These are phyloP conservation scores for Candida glaebosa DNA, from an alignment of 805 yeast genomes.

Conservation along the genomic window DNA sequence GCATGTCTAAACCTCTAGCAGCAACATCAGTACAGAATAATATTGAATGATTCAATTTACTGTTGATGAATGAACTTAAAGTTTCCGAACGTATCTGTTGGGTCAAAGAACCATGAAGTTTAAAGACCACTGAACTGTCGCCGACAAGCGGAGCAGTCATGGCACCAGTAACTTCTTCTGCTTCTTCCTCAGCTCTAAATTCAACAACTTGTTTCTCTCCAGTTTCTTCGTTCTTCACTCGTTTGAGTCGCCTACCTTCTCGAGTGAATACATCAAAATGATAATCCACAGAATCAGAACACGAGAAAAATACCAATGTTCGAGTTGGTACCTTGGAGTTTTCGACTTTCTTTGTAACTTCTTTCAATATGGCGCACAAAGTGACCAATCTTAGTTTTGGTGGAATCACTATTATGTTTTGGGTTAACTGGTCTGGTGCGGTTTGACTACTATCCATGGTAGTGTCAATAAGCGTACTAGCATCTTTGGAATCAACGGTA, in stretches of 20 bases:
- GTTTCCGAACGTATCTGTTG: constrained; percentile 84
- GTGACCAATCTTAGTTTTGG: constrained; percentile 88
- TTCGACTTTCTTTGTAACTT: constrained; percentile 21
- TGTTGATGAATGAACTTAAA: constrained; percentile 54
- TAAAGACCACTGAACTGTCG: constrained; percentile 44
- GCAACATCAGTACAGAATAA: constrained; percentile 97
- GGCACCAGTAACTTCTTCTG: constrained; percentile 29
- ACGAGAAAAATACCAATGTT: constrained; percentile 83
- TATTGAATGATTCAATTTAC: constrained; percentile 51
- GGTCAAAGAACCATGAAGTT: constrained; percentile 86
- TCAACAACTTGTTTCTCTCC: constrained; percentile 15
- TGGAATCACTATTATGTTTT: constrained; percentile 80
- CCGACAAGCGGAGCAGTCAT: constrained; percentile 53
- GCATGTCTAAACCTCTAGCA: constrained; percentile 92
- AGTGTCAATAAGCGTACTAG: constrained; percentile 5
- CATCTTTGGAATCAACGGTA: constrained; percentile 21
- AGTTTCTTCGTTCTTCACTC: constrained; percentile 26
- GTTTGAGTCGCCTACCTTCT: constrained; percentile 42
- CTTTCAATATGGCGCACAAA: constrained; percentile 61
- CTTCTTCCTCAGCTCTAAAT: constrained; percentile 20
- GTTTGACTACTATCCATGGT: constrained; percentile 15
- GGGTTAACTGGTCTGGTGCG: constrained; percentile 90
- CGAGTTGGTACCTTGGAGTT: constrained; percentile 28
- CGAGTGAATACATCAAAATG: constrained; percentile 75
- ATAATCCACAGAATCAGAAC: constrained; percentile 96